phyloP scores from a whole-genome alignment of 148 eudicot genomes.

The Rhododendron ovatum region DNA sequence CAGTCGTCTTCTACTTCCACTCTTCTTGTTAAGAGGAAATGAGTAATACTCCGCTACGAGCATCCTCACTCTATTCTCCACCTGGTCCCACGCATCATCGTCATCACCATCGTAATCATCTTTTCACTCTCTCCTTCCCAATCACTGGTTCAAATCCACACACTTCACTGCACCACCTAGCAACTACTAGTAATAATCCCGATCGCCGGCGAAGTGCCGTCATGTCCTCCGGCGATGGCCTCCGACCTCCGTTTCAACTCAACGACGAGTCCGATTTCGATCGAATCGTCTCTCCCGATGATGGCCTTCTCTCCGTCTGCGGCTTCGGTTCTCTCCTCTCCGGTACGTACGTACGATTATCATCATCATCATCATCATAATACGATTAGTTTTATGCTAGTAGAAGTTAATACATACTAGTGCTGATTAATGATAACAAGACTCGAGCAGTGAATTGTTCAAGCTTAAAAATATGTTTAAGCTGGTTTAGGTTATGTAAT shows the following conservation, averaged over 20 bases:
- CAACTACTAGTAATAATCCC: neutral
- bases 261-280: slow-evolving; percentile 53
- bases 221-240: neutral
- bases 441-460: too few species aligned
- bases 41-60: neutral
- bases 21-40: neutral
- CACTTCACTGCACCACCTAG: neutral
- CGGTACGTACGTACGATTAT: slow-evolving; percentile 30
- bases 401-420: too few species aligned
- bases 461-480: too few species aligned
- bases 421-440: too few species aligned
- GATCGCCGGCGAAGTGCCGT: neutral
- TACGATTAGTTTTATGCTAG: too few species aligned
- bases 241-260: slow-evolving; percentile 1
- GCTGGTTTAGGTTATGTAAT: too few species aligned
- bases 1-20: neutral
- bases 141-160: neutral
- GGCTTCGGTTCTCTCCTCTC: slow-evolving; percentile 99
- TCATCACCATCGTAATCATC: neutral
- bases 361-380: too few species aligned
- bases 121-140: neutral
- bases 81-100: neutral
- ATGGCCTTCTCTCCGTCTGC: slow-evolving; percentile 61
- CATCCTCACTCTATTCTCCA: neutral
- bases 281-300: slow-evolving; percentile 44